These are phyloP conservation scores for Coniophora puteana DNA, from an alignment of 1,284 basidiomycete genomes.

Conservation along the genomic window DNA sequence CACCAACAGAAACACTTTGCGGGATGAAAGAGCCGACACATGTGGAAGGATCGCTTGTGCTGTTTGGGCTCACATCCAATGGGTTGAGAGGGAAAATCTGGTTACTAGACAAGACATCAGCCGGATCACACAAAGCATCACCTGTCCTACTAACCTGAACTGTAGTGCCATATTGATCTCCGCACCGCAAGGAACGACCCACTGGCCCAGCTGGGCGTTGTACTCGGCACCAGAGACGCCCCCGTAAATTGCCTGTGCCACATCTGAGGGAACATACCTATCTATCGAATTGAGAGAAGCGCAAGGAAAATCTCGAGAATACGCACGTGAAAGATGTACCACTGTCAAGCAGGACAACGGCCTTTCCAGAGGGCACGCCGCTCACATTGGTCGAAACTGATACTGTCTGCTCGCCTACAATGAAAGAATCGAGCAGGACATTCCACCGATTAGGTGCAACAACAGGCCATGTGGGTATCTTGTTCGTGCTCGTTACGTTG, in stretches of 20 bases:
- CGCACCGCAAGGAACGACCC: conserved; percentile 64
- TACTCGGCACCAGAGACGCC: conserved; percentile 55
- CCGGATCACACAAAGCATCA: not conserved
- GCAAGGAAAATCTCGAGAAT: conserved; percentile 2
- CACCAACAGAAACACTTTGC: conserved; percentile 47
- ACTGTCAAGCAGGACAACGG: conserved; percentile 70
- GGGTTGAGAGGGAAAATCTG: conserved; percentile 72
- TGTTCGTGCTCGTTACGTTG: conserved; percentile 46
- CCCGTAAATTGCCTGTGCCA: conserved; percentile 65
- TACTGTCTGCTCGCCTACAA: conserved; percentile 49
- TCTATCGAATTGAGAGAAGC: not conserved
- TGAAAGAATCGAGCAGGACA: conserved; percentile 65
- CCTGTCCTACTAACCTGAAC: conserved; percentile 49
- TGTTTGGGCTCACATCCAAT: conserved; percentile 58
- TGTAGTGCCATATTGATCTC: conserved; percentile 76
- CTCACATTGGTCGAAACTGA: conserved; percentile 51
- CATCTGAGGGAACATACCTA: conserved; percentile 62
- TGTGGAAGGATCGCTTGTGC: conserved; percentile 36
- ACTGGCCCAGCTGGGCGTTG: conserved; percentile 48
- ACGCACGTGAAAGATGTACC: conserved; percentile 76
- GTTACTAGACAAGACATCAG: conserved; percentile 37
- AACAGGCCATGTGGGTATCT: conserved; percentile 69
- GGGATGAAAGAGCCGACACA: conserved; percentile 77
- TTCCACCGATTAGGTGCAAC: conserved; percentile 65
- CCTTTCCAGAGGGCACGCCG: conserved; percentile 59